Evolutionary conservation across 2,329 filamentous ascomycete genomes (phyloP).

Genomic region (Aschersonia sp.): DNA sequence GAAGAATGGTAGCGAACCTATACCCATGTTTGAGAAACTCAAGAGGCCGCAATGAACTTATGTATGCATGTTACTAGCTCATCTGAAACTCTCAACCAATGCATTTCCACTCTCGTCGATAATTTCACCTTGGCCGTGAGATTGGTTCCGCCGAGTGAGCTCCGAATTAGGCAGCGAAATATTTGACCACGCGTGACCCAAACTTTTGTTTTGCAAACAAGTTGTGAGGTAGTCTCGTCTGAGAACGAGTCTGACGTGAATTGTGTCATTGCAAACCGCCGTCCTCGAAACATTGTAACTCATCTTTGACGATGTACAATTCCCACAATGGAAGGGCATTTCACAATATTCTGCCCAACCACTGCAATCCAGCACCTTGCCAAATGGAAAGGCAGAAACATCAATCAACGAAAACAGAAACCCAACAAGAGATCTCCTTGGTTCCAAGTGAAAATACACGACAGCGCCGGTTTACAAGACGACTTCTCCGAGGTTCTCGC

Average conservation of each 20-base stretch:
- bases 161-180: too few relatives aligned
- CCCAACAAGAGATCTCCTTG: not conserved
- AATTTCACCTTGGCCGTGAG: too few relatives aligned
- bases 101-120: too few relatives aligned
- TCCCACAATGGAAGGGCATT: slow-evolving; percentile 28
- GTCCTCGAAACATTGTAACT: too few relatives aligned
- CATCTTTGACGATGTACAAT: not conserved
- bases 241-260: too few relatives aligned
- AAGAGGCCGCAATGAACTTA: slow-evolving; percentile 6
- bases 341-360: slow-evolving; percentile 47
- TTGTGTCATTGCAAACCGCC: too few relatives aligned
- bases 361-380: not conserved
- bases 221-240: too few relatives aligned
- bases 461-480: slow-evolving; percentile 32
- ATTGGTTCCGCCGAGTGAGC: too few relatives aligned
- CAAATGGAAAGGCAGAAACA: not conserved
- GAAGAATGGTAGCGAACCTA: slow-evolving; percentile 16
- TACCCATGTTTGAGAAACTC: slow-evolving; percentile 21
- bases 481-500: slow-evolving; percentile 66
- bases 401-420: not conserved
- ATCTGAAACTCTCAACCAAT: too few relatives aligned
- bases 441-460: not conserved
- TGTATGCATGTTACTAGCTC: too few relatives aligned
- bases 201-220: too few relatives aligned
- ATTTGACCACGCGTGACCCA: too few relatives aligned